Conservation (phyloP, 1,284 basidiomycete species). For the Cryptococcus neoformans region DNA sequence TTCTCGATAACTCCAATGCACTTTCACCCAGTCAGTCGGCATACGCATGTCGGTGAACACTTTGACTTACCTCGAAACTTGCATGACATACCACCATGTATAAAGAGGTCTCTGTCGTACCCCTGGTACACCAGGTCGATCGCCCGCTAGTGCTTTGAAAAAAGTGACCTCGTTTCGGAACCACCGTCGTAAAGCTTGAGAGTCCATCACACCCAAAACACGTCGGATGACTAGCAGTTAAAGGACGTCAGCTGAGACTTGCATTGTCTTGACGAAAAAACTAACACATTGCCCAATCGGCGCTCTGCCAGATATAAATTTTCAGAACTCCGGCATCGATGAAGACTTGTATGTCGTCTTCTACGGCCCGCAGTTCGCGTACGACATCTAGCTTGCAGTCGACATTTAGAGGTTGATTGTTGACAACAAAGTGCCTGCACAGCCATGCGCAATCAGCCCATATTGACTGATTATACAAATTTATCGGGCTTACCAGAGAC, state of each 20-base stretch:
- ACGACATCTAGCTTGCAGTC: constrained; percentile 6
- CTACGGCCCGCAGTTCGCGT: constrained; percentile 12
- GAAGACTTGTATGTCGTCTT: constrained; percentile 8
- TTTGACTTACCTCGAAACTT: constrained; percentile 17
- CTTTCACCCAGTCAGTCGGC: background rate
- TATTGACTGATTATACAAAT: background rate
- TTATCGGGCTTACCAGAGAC: constrained; percentile 20
- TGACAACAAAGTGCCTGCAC: constrained; percentile 8
- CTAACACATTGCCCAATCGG: constrained; percentile 22
- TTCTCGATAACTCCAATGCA: background rate
- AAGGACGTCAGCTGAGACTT: background rate
- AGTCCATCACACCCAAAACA: background rate
- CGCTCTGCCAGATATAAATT: constrained; percentile 25
- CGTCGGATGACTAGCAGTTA: background rate
- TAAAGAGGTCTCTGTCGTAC: constrained; percentile 6
- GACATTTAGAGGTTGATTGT: constrained; percentile 1
- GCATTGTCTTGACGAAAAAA: background rate
- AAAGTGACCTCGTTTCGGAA: background rate
- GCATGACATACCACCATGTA: constrained; percentile 22
- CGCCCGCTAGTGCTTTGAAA: background rate
- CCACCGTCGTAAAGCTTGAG: background rate
- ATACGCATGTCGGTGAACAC: too few relatives aligned
- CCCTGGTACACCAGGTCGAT: background rate
- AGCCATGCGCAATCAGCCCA: background rate
- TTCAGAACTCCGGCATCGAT: constrained; percentile 6